Evolutionary conservation across 2,329 filamentous ascomycete species (phyloP), one percentile per base, ranked within the genome.

Genomic region (Amauroascus niger): DNA sequence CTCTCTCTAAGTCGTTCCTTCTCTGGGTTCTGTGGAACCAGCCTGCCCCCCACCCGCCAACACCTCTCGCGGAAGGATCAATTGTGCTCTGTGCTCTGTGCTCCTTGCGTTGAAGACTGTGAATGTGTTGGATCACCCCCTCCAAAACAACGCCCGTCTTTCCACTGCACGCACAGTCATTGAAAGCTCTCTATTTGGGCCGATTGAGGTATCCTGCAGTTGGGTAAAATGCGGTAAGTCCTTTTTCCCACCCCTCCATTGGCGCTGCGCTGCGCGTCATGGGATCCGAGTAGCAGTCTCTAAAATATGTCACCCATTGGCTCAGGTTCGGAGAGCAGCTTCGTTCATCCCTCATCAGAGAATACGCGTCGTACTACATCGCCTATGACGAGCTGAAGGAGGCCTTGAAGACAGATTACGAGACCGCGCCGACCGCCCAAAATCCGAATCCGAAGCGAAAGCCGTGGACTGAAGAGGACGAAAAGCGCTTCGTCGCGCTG

Each of bases 301-400:
- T 35, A 39, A 33, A 13, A 40, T 22, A 13, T 35, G 33, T 6
- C 40, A 35, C 6, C 33, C 22, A 11, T 32, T 20, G 13, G 1
- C 39, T n/a, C 35, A 84, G 81, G 79, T 98, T 97, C 78, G 93
- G 93, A 69, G 88, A 96, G 73, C 90, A 98, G 79, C 83, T 98
- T 65, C 88, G 88, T 60, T 91, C 88, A 65, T 96, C 90, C 68
- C 80, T 95, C 67, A 95, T 97, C 72, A 89, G 87, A 76, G 90
- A 97, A 74, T 98, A 94, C 75, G 84, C 90, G 70, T 95, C 90
- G 84, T 88, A 95, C 76, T 98, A 98, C 75, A 96, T 98, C 73
- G 86, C 88, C 73, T 98, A 98, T 74, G 90, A 96, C 69, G 87
- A 85, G 60, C 80, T 98, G 48, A 98, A 98, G 75, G 78, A 80